Percentiles rank a stretch among this genome's conserved stretches.
Evolutionary conservation across 2,329 filamentous ascomycete genomes (phyloP).

Genomic region (Colletotrichum neosansevieriae): DNA sequence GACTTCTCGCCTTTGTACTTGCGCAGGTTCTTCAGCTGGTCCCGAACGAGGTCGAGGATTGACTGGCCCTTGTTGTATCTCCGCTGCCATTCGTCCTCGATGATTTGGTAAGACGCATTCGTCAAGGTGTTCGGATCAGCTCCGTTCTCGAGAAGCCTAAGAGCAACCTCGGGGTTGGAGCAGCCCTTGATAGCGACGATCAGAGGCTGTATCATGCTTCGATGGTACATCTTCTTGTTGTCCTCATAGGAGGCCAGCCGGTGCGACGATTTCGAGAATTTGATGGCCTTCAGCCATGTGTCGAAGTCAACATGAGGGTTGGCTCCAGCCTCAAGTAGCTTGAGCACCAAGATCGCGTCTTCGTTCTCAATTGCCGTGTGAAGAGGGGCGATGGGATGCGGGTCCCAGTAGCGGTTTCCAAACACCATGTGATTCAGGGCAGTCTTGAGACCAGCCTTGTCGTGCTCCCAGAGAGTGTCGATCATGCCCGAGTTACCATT

Average conservation of each 20-base stretch:
- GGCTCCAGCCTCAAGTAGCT: slow-evolving; percentile 74
- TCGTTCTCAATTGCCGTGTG: slow-evolving; percentile 68
- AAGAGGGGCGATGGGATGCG: slow-evolving; percentile 62
- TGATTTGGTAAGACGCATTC: slow-evolving; percentile 49
- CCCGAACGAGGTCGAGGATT: slow-evolving; percentile 71
- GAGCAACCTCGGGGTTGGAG: slow-evolving; percentile 59
- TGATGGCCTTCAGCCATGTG: slow-evolving; percentile 70
- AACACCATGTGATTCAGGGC: slow-evolving; percentile 75
- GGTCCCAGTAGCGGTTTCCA: slow-evolving; percentile 48
- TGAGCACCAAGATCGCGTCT: slow-evolving; percentile 65
- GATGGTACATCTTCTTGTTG: slow-evolving; percentile 62
- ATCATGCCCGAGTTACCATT: slow-evolving; percentile 61
- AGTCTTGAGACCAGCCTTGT: slow-evolving; percentile 70
- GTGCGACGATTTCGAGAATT: slow-evolving; percentile 56
- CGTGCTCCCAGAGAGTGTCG: slow-evolving; percentile 64
- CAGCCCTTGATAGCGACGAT: slow-evolving; percentile 68
- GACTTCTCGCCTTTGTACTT: slow-evolving; percentile 54
- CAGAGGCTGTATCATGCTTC: slow-evolving; percentile 72
- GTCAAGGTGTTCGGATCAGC: slow-evolving; percentile 74
- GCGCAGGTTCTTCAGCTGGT: slow-evolving; percentile 63
- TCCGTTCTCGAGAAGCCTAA: slow-evolving; percentile 71
- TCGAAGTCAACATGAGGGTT: slow-evolving; percentile 71
- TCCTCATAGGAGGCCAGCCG: slow-evolving; percentile 56
- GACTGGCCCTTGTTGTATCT: slow-evolving; percentile 56
- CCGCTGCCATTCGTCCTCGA: slow-evolving; percentile 50